Conservation (phyloP, 2,329 filamentous ascomycete species). For the Hymenoscyphus albidus region DNA sequence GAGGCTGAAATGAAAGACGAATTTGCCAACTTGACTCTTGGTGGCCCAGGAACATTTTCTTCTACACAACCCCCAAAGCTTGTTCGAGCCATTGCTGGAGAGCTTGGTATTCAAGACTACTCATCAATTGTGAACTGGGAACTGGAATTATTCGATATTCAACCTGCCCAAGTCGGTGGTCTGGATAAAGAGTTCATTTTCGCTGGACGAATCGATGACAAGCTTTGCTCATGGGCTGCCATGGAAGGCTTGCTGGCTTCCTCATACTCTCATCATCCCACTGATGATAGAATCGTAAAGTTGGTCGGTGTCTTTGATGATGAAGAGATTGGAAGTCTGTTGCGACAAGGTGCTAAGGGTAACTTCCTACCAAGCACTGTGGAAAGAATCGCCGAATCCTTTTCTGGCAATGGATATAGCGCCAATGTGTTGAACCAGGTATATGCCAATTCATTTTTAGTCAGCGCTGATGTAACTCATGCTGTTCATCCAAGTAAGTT, state of each 20-base stretch:
- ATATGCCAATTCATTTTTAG: conserved; percentile 86
- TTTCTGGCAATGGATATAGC: conserved; percentile 45
- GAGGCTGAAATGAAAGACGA: conserved; percentile 25
- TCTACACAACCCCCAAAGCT: conserved; percentile 81
- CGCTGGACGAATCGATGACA: conserved; percentile 92
- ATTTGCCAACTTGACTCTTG: conserved; percentile 31
- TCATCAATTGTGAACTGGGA: conserved; percentile 90
- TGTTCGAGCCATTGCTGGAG: conserved; percentile 73
- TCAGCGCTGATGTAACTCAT: conserved; percentile 91
- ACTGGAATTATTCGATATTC: conserved; percentile 87
- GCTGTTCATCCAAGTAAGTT: conserved; percentile 72
- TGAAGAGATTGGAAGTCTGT: conserved; percentile 88
- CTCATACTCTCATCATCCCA: conserved; percentile 49
- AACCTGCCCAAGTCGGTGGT: conserved; percentile 79
- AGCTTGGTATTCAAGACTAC: conserved; percentile 71
- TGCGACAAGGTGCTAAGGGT: conserved; percentile 83
- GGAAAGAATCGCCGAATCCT: conserved; percentile 74
- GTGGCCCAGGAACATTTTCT: conserved; percentile 56
- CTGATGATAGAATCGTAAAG: conserved; percentile 69
- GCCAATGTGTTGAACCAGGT: conserved; percentile 71
- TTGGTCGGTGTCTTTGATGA: conserved; percentile 94
- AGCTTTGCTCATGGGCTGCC: conserved; percentile 92
- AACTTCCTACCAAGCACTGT: conserved; percentile 83
- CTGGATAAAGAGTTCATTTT: conserved; percentile 93
- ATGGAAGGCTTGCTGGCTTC: conserved; percentile 76